Evolutionary conservation across 2,329 filamentous ascomycete genomes (phyloP).

Genomic region (Cephalotrichum gorgonifer): DNA sequence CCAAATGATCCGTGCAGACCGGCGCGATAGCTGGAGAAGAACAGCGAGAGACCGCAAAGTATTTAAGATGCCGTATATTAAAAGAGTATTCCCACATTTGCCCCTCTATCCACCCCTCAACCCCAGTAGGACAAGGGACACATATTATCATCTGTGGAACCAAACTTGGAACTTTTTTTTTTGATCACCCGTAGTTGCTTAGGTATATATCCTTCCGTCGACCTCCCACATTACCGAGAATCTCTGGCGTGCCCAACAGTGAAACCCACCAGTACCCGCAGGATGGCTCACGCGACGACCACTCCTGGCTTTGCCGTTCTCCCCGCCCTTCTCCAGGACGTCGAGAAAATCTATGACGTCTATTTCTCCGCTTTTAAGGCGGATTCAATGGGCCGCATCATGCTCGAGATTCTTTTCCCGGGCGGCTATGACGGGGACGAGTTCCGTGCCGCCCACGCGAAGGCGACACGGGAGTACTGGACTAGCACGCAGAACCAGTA

Average conservation of each 20-base stretch:
- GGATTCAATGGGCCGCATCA: constrained; percentile 24
- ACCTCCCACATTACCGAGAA: not conserved
- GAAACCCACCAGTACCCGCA: not conserved
- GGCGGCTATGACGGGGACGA: constrained; percentile 18
- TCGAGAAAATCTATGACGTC: constrained; percentile 31
- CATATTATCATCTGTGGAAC: too few relatives aligned
- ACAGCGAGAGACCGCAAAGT: too few relatives aligned
- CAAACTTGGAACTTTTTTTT: too few relatives aligned
- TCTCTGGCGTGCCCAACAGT: not conserved
- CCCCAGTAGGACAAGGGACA: too few relatives aligned
- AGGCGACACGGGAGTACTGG: constrained; percentile 27
- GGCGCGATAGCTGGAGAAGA: too few relatives aligned
- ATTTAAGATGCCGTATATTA: too few relatives aligned
- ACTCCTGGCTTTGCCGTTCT: constrained; percentile 22
- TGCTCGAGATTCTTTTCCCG: constrained; percentile 32
- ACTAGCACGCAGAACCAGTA: constrained; percentile 28
- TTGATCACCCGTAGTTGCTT: not conserved
- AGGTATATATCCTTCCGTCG: not conserved
- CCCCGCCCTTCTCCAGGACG: constrained; percentile 34
- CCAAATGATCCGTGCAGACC: too few relatives aligned
- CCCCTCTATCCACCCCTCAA: too few relatives aligned
- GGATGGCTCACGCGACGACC: not conserved
- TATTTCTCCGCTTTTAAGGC: constrained; percentile 34
- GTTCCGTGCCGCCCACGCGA: constrained; percentile 31
- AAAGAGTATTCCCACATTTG: too few relatives aligned